These are phyloP conservation scores for Anaeromyces robustus DNA, from an alignment of 192 early-diverging fungal species.

Conservation along the genomic window DNA sequence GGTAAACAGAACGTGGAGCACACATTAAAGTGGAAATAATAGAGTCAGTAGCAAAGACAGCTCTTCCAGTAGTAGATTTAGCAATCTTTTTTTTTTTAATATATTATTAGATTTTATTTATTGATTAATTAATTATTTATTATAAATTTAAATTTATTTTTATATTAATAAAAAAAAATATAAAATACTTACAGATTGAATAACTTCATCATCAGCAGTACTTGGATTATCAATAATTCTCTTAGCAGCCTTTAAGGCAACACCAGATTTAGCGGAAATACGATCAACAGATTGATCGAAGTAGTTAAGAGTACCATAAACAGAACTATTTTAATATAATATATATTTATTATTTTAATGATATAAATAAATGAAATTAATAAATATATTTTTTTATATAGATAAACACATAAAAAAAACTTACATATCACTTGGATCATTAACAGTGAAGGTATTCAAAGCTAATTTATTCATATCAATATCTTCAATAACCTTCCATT, in stretches of 20 bases:
- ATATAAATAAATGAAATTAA: no score
- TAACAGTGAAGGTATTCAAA: constrained; percentile 63
- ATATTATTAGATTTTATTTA: constrained; percentile 7
- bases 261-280: constrained; percentile 62
- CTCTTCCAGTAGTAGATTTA: background rate
- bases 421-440: constrained; percentile 65
- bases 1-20: constrained; percentile 72
- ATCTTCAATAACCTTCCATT: constrained; percentile 89
- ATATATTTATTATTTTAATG: background rate
- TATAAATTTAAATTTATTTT: no score
- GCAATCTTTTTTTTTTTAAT: constrained; percentile 10
- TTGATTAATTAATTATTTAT: constrained; percentile 2
- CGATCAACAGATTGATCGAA: constrained; percentile 80
- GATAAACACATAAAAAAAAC: constrained; percentile 7
- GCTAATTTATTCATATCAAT: constrained; percentile 79
- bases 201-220: constrained; percentile 74
- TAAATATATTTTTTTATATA: no score
- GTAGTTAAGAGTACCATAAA: constrained; percentile 54
- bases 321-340: constrained; percentile 14
- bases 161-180: no score
- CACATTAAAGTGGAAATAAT: constrained; percentile 88
- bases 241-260: constrained; percentile 46
- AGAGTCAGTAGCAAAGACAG: constrained; percentile 80
- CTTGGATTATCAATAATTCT: constrained; percentile 58
- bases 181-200: constrained; percentile 23